phyloP scores from a whole-genome alignment of 176 grass and related monocot species.

The Lolium multiflorum region DNA sequence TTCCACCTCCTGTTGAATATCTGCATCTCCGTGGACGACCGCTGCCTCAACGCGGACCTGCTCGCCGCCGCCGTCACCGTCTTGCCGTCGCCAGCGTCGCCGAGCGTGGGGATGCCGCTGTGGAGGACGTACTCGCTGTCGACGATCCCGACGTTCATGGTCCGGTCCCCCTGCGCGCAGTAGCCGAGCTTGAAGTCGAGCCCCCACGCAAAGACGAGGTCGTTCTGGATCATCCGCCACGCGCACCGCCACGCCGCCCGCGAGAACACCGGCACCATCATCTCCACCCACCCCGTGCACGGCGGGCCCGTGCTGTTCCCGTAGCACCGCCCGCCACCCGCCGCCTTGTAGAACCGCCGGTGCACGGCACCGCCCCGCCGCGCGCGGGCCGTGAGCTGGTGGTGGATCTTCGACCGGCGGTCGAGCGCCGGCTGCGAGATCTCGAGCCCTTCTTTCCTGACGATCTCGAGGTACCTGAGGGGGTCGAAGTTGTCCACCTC shows the following conservation, averaged over 20 bases:
- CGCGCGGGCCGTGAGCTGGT: slow-evolving; percentile 61
- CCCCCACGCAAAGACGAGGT: slow-evolving; percentile 91
- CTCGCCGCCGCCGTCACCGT: slow-evolving; percentile 31
- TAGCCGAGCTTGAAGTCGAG: slow-evolving; percentile 93
- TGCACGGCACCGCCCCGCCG: slow-evolving; percentile 55
- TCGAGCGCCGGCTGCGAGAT: slow-evolving; percentile 94
- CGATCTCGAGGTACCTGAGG: slow-evolving; percentile 56
- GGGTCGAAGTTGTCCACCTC: slow-evolving; percentile 75
- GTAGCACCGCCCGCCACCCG: slow-evolving; percentile 55
- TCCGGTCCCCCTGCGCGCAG: slow-evolving; percentile 79
- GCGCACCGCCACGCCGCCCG: slow-evolving; percentile 75
- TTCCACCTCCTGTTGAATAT: slow-evolving; percentile 80
- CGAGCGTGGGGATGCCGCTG: slow-evolving; percentile 74
- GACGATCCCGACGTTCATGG: slow-evolving; percentile 71
- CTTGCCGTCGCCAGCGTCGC: slow-evolving; percentile 34
- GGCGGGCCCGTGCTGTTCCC: slow-evolving; percentile 71
- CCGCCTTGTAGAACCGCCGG: slow-evolving; percentile 76
- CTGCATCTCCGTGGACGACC: slow-evolving; percentile 71
- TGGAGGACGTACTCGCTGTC: slow-evolving; percentile 87
- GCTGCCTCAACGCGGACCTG: slow-evolving; percentile 58
- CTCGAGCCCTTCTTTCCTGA: slow-evolving; percentile 65
- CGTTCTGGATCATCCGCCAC: slow-evolving; percentile 97
- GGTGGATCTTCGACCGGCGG: slow-evolving; percentile 72
- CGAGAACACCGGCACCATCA: slow-evolving; percentile 95
- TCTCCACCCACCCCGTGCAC: slow-evolving; percentile 94